A percentile compares a stretch with the other conserved stretches of the same genome.
phyloP scores from a whole-genome alignment of 2,329 filamentous ascomycete genomes.

The Aspergillus arachidicola region DNA sequence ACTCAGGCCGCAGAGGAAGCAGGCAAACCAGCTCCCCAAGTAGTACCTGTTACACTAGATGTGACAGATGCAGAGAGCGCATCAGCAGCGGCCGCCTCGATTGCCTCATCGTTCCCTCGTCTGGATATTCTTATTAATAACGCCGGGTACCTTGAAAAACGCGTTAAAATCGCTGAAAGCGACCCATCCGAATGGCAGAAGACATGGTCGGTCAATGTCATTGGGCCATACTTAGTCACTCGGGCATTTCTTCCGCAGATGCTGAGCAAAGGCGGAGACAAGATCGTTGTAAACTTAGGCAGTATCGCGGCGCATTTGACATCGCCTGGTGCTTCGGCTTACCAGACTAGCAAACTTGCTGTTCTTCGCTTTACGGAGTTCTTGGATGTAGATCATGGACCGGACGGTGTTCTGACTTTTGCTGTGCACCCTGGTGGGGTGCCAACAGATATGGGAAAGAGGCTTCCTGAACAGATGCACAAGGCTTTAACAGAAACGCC shows the following conservation, averaged over 20 bases:
- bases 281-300: conserved; percentile 52
- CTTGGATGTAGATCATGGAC: conserved; percentile 49
- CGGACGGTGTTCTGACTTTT: conserved; percentile 44
- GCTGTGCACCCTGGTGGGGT: conserved; percentile 46
- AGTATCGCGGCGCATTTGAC: conserved; percentile 45
- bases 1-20: conserved; percentile 2
- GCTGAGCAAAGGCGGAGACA: conserved; percentile 25
- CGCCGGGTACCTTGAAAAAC: conserved; percentile 40
- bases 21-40: conserved; percentile 31
- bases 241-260: conserved; percentile 52
- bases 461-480: conserved; percentile 33
- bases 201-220: conserved; percentile 53
- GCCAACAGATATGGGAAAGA: conserved; percentile 41
- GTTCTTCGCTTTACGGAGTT: conserved; percentile 54
- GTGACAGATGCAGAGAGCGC: conserved; percentile 44
- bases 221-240: conserved; percentile 50
- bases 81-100: conserved; percentile 33
- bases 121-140: conserved; percentile 56
- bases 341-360: conserved; percentile 55
- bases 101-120: conserved; percentile 33
- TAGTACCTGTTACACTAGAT: conserved; percentile 50
- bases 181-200: conserved; percentile 46
- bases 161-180: conserved; percentile 32
- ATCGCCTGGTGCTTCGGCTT: conserved; percentile 42
- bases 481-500: conserved; percentile 38